A percentile compares a stretch with the other conserved stretches of the same genome.
These are phyloP conservation scores for Aspergillus brunneoviolaceus DNA, from an alignment of 2,329 filamentous ascomycete species.

Conservation along the genomic window DNA sequence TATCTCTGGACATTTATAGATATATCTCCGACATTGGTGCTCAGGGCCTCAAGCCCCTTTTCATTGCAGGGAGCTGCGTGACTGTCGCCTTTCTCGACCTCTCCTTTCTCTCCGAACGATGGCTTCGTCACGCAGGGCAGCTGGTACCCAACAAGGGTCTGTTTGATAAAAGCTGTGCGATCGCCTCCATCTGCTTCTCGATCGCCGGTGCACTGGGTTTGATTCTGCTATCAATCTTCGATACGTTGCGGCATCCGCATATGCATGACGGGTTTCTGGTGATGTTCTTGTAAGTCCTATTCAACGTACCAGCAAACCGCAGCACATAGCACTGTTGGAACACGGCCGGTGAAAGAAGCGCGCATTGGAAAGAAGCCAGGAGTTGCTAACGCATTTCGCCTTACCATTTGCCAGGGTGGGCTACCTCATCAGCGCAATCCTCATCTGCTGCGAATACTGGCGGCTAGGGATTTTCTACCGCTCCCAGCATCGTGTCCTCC, in stretches of 20 bases:
- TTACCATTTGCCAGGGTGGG: slow-evolving; percentile 52
- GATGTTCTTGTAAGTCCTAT: slow-evolving; percentile 65
- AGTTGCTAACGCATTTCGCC: too few species aligned
- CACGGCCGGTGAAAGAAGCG: too few species aligned
- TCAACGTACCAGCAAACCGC: too few species aligned
- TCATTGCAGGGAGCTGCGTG: slow-evolving; percentile 59
- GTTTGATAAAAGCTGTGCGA: slow-evolving; percentile 41
- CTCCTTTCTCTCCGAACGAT: slow-evolving; percentile 77
- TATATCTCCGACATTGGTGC: slow-evolving; percentile 59
- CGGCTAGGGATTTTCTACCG: slow-evolving; percentile 78
- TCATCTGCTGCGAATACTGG: slow-evolving; percentile 88
- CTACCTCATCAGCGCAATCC: slow-evolving; percentile 81
- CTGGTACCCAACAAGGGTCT: slow-evolving; percentile 67
- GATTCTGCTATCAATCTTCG: slow-evolving; percentile 81
- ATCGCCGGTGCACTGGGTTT: slow-evolving; percentile 75
- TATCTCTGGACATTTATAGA: slow-evolving; percentile 19
- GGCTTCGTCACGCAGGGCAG: slow-evolving; percentile 77
- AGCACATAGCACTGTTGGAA: too few species aligned
- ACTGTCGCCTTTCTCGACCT: slow-evolving; percentile 79
- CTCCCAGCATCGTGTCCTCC: slow-evolving; percentile 66
- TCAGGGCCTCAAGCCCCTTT: slow-evolving; percentile 58
- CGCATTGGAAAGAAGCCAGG: too few species aligned
- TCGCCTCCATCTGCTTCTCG: slow-evolving; percentile 57
- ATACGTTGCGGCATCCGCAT: slow-evolving; percentile 66
- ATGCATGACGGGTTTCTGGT: slow-evolving; percentile 75